These are phyloP conservation scores for Fusarium caatingaense DNA, from an alignment of 2,329 filamentous ascomycete genomes.

Conservation along the genomic window DNA sequence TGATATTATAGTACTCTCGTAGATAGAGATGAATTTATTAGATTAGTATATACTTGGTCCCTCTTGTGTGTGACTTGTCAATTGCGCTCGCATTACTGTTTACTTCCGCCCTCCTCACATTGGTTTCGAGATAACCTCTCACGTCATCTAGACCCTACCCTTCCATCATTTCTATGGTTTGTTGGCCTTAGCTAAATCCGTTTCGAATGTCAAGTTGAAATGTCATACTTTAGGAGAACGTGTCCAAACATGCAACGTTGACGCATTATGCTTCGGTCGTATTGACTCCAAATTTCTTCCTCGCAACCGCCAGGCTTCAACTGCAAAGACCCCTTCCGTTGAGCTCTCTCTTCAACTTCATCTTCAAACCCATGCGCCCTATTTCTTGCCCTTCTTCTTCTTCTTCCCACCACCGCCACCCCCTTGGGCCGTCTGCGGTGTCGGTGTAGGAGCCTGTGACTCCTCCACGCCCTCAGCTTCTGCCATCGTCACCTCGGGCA, in stretches of 20 bases:
- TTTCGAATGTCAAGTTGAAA: background rate
- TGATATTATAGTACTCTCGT: constrained; percentile 40
- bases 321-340: background rate
- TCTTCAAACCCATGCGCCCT: constrained; percentile 41
- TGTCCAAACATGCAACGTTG: background rate
- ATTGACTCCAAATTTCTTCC: background rate
- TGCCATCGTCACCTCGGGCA: constrained; percentile 56
- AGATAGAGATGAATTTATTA: constrained; percentile 40
- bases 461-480: constrained; percentile 51
- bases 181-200: background rate
- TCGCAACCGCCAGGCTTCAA: background rate
- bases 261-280: background rate
- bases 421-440: constrained; percentile 44
- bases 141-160: background rate
- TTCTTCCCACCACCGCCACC: constrained; percentile 66
- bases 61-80: background rate
- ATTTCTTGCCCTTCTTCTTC: constrained; percentile 66
- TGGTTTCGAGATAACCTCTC: background rate
- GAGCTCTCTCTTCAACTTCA: background rate
- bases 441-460: constrained; percentile 41
- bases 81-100: background rate
- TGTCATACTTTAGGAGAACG: background rate
- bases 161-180: background rate
- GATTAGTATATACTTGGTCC: constrained; percentile 2
- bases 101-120: background rate